Evolutionary conservation across 2,329 filamentous ascomycete species (phyloP).

Genomic region (Pseudopyrenochaeta lycopersici): DNA sequence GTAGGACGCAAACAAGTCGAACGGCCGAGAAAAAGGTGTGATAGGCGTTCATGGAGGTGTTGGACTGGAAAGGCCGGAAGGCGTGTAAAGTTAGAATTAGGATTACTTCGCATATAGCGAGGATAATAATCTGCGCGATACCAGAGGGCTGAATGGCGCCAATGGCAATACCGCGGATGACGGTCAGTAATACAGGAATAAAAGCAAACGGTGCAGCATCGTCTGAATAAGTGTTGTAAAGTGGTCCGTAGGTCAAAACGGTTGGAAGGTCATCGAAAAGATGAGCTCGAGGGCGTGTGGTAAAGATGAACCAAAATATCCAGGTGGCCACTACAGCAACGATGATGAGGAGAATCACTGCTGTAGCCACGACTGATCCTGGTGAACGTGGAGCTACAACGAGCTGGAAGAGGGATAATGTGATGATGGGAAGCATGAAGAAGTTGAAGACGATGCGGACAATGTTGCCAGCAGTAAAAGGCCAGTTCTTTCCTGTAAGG

Average conservation of each 20-base stretch:
- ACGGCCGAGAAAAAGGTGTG: slow-evolving; percentile 84
- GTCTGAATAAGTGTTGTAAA: slow-evolving; percentile 98
- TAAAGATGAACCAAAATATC: slow-evolving; percentile 82
- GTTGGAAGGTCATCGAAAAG: slow-evolving; percentile 94
- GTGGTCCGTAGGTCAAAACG: slow-evolving; percentile 85
- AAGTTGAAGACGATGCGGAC: slow-evolving; percentile 91
- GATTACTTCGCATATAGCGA: slow-evolving; percentile 94
- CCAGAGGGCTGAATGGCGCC: slow-evolving; percentile 93
- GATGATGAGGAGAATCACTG: slow-evolving; percentile 76
- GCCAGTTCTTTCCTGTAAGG: slow-evolving; percentile 87
- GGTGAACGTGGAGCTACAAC: slow-evolving; percentile 76
- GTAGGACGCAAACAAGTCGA: slow-evolving; percentile 71
- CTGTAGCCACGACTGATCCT: slow-evolving; percentile 75
- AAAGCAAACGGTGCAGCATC: slow-evolving; percentile 90
- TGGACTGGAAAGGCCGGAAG: slow-evolving; percentile 87
- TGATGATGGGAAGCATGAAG: slow-evolving; percentile 85
- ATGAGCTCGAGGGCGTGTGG: slow-evolving; percentile 81
- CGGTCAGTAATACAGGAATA: slow-evolving; percentile 83
- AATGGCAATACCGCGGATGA: slow-evolving; percentile 87
- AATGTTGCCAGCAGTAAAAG: slow-evolving; percentile 69
- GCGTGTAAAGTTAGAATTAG: slow-evolving; percentile 86
- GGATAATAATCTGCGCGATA: slow-evolving; percentile 88
- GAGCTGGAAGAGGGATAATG: slow-evolving; percentile 90
- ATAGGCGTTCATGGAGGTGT: slow-evolving; percentile 97
- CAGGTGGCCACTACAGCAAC: slow-evolving; percentile 79